Percentiles rank a stretch among this genome's conserved stretches.
phyloP scores from a whole-genome alignment of 1,284 basidiomycete genomes.

The Mixia osmundae region DNA sequence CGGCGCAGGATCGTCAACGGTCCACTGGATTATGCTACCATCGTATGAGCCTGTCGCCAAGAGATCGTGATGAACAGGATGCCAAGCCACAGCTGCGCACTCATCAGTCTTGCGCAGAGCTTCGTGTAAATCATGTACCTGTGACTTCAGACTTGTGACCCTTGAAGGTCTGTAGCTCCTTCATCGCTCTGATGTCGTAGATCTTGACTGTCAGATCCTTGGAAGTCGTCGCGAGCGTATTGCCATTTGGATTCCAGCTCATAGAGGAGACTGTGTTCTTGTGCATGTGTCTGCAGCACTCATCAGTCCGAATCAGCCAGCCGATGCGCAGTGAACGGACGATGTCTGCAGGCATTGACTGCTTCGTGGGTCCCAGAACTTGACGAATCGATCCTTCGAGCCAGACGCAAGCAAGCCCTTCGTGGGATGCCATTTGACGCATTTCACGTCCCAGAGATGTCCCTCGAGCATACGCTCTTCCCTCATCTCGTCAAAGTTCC shows the following conservation, averaged over 20 bases:
- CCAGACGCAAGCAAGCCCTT: constrained; percentile 85
- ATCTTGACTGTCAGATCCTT: constrained; percentile 82
- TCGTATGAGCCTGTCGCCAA: constrained; percentile 84
- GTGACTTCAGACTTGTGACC: constrained; percentile 96
- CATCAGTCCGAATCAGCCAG: not conserved
- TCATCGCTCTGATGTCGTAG: constrained; percentile 97
- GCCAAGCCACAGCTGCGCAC: constrained; percentile 61
- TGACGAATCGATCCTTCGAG: constrained; percentile 92
- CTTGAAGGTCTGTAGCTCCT: constrained; percentile 68
- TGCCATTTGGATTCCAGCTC: constrained; percentile 77
- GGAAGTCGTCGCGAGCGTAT: constrained; percentile 77
- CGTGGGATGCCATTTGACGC: constrained; percentile 92
- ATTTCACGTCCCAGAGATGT: constrained; percentile 97
- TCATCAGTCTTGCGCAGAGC: not conserved
- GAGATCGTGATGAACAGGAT: constrained; percentile 65
- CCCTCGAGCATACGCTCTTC: constrained; percentile 71
- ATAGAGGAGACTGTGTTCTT: constrained; percentile 91
- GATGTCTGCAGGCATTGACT: constrained; percentile 65
- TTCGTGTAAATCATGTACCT: constrained; percentile 32
- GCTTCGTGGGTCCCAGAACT: constrained; percentile 94
- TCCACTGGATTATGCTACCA: constrained; percentile 82
- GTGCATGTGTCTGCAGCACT: constrained; percentile 50
- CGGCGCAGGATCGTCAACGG: constrained; percentile 36
- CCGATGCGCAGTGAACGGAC: constrained; percentile 27
- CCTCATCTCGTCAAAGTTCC: constrained; percentile 76